Evolutionary conservation across 176 grass and related monocot species (phyloP).

Genomic region (Oryza meyeriana): DNA sequence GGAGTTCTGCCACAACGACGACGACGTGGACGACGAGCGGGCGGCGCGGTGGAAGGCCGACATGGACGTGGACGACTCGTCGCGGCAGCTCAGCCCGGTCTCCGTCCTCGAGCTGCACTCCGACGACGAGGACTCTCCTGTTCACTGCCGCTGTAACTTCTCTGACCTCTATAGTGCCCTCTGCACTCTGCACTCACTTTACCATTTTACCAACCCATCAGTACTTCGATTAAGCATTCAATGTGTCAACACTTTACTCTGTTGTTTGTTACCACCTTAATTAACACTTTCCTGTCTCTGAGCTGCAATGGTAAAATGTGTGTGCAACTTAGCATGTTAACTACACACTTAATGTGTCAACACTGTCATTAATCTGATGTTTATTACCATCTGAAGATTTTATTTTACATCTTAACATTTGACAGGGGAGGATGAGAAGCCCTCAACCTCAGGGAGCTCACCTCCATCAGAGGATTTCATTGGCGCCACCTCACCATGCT

Average conservation of each 20-base stretch:
- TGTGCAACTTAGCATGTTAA: neutral
- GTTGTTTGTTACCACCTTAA: slow-evolving; percentile 6
- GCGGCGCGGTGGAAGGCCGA: slow-evolving; percentile 31
- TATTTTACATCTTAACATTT: neutral
- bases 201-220: neutral
- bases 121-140: slow-evolving; percentile 41
- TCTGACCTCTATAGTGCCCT: neutral
- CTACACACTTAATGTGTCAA: neutral
- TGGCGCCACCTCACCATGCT: slow-evolving; percentile 33
- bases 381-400: slow-evolving; percentile 18
- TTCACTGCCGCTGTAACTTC: slow-evolving; percentile 34
- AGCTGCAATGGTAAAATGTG: neutral
- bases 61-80: slow-evolving; percentile 32
- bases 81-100: slow-evolving; percentile 83
- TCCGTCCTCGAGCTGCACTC: slow-evolving; percentile 83
- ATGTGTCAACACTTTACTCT: neutral
- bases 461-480: slow-evolving; percentile 23
- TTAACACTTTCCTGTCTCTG: neutral
- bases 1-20: slow-evolving; percentile 15
- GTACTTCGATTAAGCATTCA: neutral
- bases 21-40: neutral
- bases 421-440: slow-evolving; percentile 53
- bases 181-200: neutral
- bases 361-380: neutral
- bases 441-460: slow-evolving; percentile 63